Evolutionary conservation across 139 green algal species (phyloP), one percentile per base, ranked within the genome.

Genomic region (Mesotaenium endlicherianum): DNA sequence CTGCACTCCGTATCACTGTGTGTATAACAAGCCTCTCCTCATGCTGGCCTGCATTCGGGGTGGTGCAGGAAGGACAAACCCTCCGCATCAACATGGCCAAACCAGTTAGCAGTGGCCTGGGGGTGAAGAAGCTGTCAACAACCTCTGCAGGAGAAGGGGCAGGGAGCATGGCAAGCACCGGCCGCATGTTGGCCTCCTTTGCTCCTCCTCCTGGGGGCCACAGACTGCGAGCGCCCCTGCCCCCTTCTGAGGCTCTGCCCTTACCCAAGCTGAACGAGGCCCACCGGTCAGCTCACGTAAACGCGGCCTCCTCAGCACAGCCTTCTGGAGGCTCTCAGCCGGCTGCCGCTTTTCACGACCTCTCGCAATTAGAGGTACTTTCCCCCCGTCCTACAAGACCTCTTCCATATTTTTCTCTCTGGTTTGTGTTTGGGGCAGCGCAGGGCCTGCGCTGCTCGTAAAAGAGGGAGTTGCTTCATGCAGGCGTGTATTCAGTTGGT

Each of bases 11-110:
- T n/a, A n/a, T n/a, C n/a, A n/a, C n/a, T n/a, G n/a, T n/a, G n/a
- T n/a, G n/a, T n/a, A n/a, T n/a, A n/a, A n/a, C n/a, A n/a, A n/a
- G n/a, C n/a, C n/a, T n/a, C n/a, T n/a, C n/a, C n/a, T n/a, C n/a
- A n/a, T n/a, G n/a, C n/a, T n/a, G n/a, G n/a, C n/a, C n/a, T n/a
- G n/a, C n/a, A n/a, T n/a, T n/a, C n/a, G n/a, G n/a, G n/a, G n/a
- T n/a, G 4, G 30, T 79, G 45, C 70, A 79, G 70, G 70, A 79
- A 64, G 70, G 70, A 2, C n/a, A 79, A 79, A 79, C 70, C n/a
- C 58, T 79, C 45, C n/a, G 36, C 30, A 79, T 79, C 49, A 79
- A 11, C 70, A 79, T 79, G 70, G 20, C 53, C 26, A 64, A 64
- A 64, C 53, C 26, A 64, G 53, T 64, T 26, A 34, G 26, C 26